Base-by-base conservation (phyloP, 1,139 yeast species). In the Sugiyamaella pinicola region DNA sequence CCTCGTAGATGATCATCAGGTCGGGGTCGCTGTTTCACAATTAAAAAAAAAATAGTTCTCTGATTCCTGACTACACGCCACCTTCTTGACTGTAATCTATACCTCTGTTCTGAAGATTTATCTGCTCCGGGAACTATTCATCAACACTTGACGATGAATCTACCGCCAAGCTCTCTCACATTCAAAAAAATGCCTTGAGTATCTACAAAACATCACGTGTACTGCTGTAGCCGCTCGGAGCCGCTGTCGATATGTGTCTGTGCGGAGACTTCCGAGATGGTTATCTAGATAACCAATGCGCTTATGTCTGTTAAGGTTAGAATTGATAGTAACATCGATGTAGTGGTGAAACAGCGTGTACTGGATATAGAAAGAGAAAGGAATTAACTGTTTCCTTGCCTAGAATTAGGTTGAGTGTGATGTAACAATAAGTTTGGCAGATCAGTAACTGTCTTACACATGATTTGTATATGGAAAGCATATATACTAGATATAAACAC, bases 1-100 rank as follows among this genome's bases (percentile, higher is more conserved):
- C 88, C 59, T 87, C 89, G 62, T 87, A 88, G 47, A 89, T 74
- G 54, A 93, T 89, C 98, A 93, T 91, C 50, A 35, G 47, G 47
- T 42, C 35, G 34, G 33, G 28, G 21, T 12, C n/a, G 2, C 44
- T 22, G 19, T 26, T 15, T n/a, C n/a, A n/a, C n/a, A n/a, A n/a
- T n/a, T n/a, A n/a, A n/a, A n/a, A n/a, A n/a, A n/a, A n/a, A n/a
- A n/a, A n/a, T n/a, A n/a, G n/a, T n/a, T n/a, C n/a, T n/a, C n/a
- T n/a, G n/a, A n/a, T n/a, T n/a, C n/a, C n/a, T n/a, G n/a, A n/a
- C n/a, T n/a, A n/a, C n/a, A n/a, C n/a, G n/a, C n/a, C n/a, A n/a
- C n/a, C 18, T 24, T 24, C 28, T 24, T 24, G 28, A 24, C 28
- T 24, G 8, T 24, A 9, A 24, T 24, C 28, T 9, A 6, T 24